These are phyloP conservation scores for Mycena epipterygia DNA, from an alignment of 768 basidiomycete species.

Conservation along the genomic window DNA sequence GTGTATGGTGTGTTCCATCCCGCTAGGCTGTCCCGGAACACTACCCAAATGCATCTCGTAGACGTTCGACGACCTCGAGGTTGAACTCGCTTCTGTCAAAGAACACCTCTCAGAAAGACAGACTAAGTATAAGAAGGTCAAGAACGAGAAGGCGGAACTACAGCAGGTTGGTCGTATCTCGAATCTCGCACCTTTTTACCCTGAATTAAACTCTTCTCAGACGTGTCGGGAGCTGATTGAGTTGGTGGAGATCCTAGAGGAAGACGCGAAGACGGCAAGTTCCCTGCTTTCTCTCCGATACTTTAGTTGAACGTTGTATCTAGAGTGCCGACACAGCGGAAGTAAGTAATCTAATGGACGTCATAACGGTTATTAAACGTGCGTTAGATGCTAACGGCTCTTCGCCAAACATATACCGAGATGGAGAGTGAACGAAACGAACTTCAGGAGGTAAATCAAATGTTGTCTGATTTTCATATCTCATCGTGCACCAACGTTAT, in stretches of 20 bases:
- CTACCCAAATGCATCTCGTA: background rate
- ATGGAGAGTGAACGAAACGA: background rate
- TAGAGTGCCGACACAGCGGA: background rate
- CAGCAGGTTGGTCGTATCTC: slow-evolving; percentile 5
- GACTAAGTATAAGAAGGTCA: background rate
- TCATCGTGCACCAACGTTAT: no score
- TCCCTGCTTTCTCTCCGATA: background rate
- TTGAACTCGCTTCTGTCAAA: background rate
- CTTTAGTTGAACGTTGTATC: background rate
- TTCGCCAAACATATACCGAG: background rate
- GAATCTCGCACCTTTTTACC: background rate
- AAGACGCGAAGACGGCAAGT: background rate
- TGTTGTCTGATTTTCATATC: background rate
- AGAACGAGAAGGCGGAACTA: background rate
- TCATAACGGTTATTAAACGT: background rate
- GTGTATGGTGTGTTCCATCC: background rate
- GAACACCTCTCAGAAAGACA: background rate
- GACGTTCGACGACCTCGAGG: background rate
- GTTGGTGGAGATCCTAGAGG: background rate
- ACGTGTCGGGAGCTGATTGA: slow-evolving; percentile 15
- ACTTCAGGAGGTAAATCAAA: background rate
- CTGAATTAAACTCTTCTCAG: background rate
- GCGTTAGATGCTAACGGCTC: background rate
- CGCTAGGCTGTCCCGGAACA: background rate
- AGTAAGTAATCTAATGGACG: background rate